Percentiles rank a stretch among this genome's conserved stretches.
These are phyloP conservation scores for Aspergillus glaucus DNA, from an alignment of 2,329 filamentous ascomycete species.

Conservation along the genomic window DNA sequence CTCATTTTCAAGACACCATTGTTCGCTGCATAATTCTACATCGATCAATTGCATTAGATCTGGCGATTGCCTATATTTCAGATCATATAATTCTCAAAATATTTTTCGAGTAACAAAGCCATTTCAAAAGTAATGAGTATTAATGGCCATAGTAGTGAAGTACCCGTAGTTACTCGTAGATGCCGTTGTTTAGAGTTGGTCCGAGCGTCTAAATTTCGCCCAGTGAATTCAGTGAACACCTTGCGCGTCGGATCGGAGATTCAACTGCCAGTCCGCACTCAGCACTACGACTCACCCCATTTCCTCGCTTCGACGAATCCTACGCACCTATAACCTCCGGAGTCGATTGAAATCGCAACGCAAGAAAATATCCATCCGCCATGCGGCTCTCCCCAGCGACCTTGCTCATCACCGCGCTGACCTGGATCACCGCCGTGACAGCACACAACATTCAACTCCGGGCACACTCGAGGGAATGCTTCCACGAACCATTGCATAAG, in stretches of 20 bases:
- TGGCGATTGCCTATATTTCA: no score
- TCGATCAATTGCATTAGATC: no score
- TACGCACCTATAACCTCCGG: background rate
- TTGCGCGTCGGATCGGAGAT: constrained; percentile 23
- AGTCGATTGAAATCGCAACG: background rate
- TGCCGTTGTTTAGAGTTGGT: constrained; percentile 14
- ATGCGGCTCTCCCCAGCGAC: constrained; percentile 39
- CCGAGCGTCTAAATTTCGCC: constrained; percentile 29
- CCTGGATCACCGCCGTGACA: constrained; percentile 53
- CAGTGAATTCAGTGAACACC: constrained; percentile 20
- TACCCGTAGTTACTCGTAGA: no score
- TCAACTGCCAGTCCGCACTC: constrained; percentile 4
- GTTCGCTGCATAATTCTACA: no score
- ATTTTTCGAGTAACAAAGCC: no score
- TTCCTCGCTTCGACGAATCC: constrained; percentile 1
- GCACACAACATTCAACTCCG: constrained; percentile 96
- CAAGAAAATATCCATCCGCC: constrained; percentile 6
- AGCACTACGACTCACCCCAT: constrained; percentile 7
- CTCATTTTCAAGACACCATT: no score
- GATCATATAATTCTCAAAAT: no score
- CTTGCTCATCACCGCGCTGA: constrained; percentile 49
- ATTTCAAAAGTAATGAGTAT: no score
- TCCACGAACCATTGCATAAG: constrained; percentile 84
- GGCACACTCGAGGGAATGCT: constrained; percentile 92
- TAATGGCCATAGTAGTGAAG: no score